Evolutionary conservation across 2,329 filamentous ascomycete species (phyloP).

Genomic region (Hypomyces perniciosus): DNA sequence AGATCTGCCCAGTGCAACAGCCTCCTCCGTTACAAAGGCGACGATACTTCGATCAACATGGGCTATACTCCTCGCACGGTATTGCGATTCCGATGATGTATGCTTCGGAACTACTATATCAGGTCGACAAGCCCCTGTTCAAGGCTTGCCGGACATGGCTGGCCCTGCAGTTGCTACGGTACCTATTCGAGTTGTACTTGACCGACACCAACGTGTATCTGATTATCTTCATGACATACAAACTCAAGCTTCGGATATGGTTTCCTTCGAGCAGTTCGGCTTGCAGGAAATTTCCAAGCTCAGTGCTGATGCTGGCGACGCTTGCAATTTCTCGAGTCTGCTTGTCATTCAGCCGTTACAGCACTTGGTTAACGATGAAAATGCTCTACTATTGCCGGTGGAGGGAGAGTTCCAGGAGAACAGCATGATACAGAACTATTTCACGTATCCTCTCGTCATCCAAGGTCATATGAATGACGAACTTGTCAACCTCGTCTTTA

Average conservation of each 20-base stretch:
- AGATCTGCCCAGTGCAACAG: not conserved
- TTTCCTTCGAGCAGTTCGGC: conserved; percentile 18
- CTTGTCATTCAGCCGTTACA: conserved; percentile 15
- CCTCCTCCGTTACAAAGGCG: conserved; percentile 16
- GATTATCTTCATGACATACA: conserved; percentile 12
- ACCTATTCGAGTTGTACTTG: conserved; percentile 5
- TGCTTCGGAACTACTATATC: conserved; percentile 16
- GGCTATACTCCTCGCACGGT: conserved; percentile 30
- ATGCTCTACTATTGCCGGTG: not conserved
- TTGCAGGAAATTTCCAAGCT: conserved; percentile 18
- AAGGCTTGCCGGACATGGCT: conserved; percentile 12
- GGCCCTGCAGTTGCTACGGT: conserved; percentile 14
- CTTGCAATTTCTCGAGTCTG: conserved; percentile 16
- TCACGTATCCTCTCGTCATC: conserved; percentile 6
- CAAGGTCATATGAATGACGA: conserved; percentile 3
- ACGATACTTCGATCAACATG: conserved; percentile 22
- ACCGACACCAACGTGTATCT: not conserved
- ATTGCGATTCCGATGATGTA: conserved; percentile 23
- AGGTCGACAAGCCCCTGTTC: conserved; percentile 16
- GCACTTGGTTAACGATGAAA: not conserved
- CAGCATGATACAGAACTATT: conserved; percentile 3
- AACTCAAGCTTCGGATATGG: conserved; percentile 10
- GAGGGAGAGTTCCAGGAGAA: not conserved
- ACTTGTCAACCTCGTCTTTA: conserved; percentile 1
- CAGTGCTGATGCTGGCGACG: conserved; percentile 9